Percentiles rank a stretch among this genome's conserved stretches.
Evolutionary conservation across 108 stramenopile genomes (phyloP).

Genomic region (Fragilariopsis cylindrus): DNA sequence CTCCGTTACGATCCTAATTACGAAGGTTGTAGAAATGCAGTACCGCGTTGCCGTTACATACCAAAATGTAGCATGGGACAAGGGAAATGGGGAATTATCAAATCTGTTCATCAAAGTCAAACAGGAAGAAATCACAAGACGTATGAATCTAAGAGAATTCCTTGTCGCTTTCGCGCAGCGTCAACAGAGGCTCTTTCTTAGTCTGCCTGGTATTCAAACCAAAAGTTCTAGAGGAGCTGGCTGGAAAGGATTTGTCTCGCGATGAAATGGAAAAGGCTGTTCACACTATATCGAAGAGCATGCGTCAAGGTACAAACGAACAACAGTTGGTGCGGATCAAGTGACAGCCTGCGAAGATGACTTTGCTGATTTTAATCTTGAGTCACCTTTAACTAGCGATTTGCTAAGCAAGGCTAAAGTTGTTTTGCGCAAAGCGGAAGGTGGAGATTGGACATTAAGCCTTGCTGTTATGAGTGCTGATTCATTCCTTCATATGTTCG

Average conservation of each 20-base stretch:
- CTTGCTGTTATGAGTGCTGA: constrained; percentile 73
- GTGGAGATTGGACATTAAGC: constrained; percentile 54
- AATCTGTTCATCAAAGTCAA: constrained; percentile 68
- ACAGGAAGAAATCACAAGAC: constrained; percentile 61
- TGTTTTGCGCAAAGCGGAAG: constrained; percentile 59
- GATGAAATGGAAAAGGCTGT: constrained; percentile 63
- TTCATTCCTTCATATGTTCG: constrained; percentile 74
- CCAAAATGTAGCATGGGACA: constrained; percentile 72
- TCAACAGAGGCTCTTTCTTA: constrained; percentile 66
- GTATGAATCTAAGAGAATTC: constrained; percentile 64
- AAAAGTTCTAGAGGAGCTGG: constrained; percentile 67
- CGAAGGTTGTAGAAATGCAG: constrained; percentile 66
- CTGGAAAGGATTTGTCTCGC: constrained; percentile 58
- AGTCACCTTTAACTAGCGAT: constrained; percentile 70
- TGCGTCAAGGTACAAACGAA: constrained; percentile 36
- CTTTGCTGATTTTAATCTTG: constrained; percentile 41
- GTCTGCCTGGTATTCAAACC: constrained; percentile 52
- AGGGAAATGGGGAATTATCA: constrained; percentile 59
- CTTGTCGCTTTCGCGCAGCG: constrained; percentile 65
- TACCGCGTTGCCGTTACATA: constrained; percentile 78
- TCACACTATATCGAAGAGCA: constrained; percentile 56
- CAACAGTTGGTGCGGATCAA: constrained; percentile 20
- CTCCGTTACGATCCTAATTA: neutral
- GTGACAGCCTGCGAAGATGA: constrained; percentile 29
- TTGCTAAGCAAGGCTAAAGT: constrained; percentile 73